Conservation (phyloP, 192 early-diverging fungal species). For the Anaeromyces robustus region DNA sequence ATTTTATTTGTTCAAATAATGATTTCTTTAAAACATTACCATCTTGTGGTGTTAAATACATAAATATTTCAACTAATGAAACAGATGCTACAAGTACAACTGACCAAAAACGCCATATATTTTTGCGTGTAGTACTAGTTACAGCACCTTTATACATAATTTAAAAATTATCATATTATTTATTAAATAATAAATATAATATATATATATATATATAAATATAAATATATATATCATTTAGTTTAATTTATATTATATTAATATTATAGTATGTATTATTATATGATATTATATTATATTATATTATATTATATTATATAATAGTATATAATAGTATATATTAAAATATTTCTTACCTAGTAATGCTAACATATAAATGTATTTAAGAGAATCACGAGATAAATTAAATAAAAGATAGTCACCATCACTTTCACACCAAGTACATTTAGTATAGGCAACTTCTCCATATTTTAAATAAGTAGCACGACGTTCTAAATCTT, state of each 20-base stretch:
- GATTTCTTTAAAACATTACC: not conserved
- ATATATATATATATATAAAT: no score
- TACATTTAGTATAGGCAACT: not conserved
- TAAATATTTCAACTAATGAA: not conserved
- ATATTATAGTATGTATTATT: no score
- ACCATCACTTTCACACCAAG: not conserved
- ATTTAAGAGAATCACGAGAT: not conserved
- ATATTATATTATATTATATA: no score
- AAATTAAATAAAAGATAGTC: not conserved
- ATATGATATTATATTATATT: no score
- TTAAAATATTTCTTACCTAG: not conserved
- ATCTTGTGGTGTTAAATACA: not conserved
- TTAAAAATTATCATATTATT: no score
- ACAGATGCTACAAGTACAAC: not conserved
- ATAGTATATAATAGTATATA: no score
- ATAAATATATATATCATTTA: no score
- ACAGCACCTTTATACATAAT: not conserved
- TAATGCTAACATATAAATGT: not conserved
- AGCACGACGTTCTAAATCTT: not conserved
- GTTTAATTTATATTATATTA: no score
- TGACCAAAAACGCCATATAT: not conserved
- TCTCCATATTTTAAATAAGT: not conserved
- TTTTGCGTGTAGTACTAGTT: not conserved
- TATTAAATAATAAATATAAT: no score
- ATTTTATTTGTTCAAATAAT: not conserved